phyloP scores from a whole-genome alignment of 1,284 basidiomycete genomes.

The Ustilago trichophora region DNA sequence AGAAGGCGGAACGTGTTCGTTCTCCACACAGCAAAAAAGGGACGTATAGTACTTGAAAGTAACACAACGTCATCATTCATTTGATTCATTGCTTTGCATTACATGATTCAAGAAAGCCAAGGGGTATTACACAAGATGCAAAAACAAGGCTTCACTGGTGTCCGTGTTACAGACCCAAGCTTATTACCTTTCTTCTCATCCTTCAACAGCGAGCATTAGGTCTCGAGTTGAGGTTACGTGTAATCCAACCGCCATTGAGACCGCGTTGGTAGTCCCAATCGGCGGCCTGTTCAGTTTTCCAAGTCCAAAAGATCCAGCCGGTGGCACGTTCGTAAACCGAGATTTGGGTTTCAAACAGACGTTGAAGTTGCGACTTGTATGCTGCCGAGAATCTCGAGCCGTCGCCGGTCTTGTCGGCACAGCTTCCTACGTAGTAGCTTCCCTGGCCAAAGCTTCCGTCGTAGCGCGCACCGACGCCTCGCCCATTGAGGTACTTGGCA shows the following conservation, averaged over 20 bases:
- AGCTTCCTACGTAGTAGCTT: slow-evolving; percentile 74
- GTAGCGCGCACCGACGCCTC: slow-evolving; percentile 77
- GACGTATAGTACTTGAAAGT: no score
- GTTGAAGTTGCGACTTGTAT: slow-evolving; percentile 84
- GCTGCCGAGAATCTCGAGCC: slow-evolving; percentile 76
- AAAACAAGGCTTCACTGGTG: slow-evolving; percentile 1
- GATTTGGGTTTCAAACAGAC: slow-evolving; percentile 84
- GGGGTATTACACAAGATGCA: neutral
- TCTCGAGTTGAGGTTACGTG: slow-evolving; percentile 32
- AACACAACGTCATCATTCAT: no score
- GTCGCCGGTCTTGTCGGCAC: slow-evolving; percentile 77
- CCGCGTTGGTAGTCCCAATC: slow-evolving; percentile 66
- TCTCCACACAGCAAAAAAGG: no score
- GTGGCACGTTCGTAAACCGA: slow-evolving; percentile 67
- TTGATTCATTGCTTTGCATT: neutral
- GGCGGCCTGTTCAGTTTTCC: slow-evolving; percentile 73
- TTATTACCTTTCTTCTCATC: no score
- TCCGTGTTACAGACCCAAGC: slow-evolving; percentile 10
- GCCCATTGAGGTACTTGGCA: slow-evolving; percentile 78
- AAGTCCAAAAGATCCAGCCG: slow-evolving; percentile 85
- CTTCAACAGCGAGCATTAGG: slow-evolving; percentile 45
- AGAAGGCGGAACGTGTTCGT: no score
- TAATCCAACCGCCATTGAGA: slow-evolving; percentile 61
- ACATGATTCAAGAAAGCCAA: no score
- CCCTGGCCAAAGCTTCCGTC: slow-evolving; percentile 74